Evolutionary conservation across 768 basidiomycete species (phyloP).

Genomic region (Tephrocybe sp.): DNA sequence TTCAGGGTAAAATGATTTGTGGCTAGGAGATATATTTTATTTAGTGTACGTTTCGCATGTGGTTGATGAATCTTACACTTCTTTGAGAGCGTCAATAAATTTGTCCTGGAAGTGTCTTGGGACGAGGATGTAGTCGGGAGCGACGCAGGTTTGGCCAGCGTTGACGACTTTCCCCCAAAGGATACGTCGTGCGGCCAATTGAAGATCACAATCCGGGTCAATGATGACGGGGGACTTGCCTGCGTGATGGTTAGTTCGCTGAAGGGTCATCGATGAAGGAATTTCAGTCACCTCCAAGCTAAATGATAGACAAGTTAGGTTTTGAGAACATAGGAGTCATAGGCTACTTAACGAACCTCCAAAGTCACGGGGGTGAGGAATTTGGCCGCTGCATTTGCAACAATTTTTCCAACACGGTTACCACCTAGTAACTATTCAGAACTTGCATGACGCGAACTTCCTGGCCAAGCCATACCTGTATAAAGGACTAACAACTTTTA

Average conservation of each 20-base stretch:
- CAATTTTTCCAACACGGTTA: conserved; percentile 61
- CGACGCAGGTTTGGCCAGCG: conserved; percentile 74
- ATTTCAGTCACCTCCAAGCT: conserved; percentile 46
- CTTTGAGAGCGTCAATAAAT: conserved; percentile 44
- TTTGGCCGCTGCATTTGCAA: conserved; percentile 76
- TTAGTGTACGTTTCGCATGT: neutral
- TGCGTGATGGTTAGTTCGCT: neutral
- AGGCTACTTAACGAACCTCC: conserved; percentile 29
- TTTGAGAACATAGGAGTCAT: too few species aligned
- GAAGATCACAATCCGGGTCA: conserved; percentile 67
- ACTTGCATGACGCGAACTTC: neutral
- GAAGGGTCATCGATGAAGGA: neutral
- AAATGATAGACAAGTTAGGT: too few species aligned
- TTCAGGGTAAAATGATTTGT: conserved; percentile 56
- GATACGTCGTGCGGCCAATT: conserved; percentile 65
- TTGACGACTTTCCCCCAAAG: conserved; percentile 84
- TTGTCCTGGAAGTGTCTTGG: conserved; percentile 43
- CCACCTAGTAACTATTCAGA: conserved; percentile 33
- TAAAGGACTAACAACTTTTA: conserved; percentile 48
- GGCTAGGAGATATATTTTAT: conserved; percentile 29
- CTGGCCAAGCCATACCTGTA: conserved; percentile 53
- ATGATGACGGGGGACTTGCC: conserved; percentile 79
- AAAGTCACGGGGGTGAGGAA: conserved; percentile 65
- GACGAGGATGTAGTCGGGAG: conserved; percentile 58
- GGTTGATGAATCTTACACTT: conserved; percentile 28